These are phyloP conservation scores for Zygotorulaspora mrakii DNA, from an alignment of 1,139 yeast genomes.

Conservation along the genomic window DNA sequence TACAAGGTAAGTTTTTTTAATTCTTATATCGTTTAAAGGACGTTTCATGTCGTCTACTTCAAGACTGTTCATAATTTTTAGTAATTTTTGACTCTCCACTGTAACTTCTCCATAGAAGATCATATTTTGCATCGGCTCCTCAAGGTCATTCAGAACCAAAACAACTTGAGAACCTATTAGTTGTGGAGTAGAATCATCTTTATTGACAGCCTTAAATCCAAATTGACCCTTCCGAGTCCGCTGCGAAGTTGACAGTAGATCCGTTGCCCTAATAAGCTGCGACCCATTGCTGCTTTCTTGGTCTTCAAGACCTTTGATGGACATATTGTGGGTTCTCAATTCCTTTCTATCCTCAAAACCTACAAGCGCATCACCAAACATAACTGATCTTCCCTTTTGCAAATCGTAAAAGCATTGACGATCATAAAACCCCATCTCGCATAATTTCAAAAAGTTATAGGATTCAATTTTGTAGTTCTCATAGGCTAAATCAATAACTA, in stretches of 20 bases:
- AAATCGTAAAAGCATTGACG: constrained; percentile 49
- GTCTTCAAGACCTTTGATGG: constrained; percentile 17
- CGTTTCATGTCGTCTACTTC: constrained; percentile 41
- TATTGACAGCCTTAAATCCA: constrained; percentile 3
- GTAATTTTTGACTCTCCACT: constrained; percentile 48
- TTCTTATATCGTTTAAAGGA: constrained; percentile 50
- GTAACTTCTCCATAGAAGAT: constrained; percentile 48
- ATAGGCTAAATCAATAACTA: constrained; percentile 51
- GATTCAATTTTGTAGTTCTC: constrained; percentile 42
- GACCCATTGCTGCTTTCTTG: constrained; percentile 2
- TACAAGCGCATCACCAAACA: constrained; percentile 47
- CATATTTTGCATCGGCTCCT: constrained; percentile 17
- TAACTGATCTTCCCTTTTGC: constrained; percentile 40
- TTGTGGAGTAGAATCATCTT: neutral
- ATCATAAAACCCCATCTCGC: constrained; percentile 52
- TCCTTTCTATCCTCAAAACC: constrained; percentile 24
- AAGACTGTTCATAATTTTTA: constrained; percentile 44
- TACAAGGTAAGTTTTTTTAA: constrained; percentile 48
- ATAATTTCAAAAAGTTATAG: constrained; percentile 51
- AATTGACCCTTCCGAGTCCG: constrained; percentile 31
- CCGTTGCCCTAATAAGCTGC: constrained; percentile 12
- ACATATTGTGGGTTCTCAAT: constrained; percentile 20
- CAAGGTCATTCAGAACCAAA: constrained; percentile 34
- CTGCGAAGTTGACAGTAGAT: constrained; percentile 14
- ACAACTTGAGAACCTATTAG: constrained; percentile 31